Conservation (phyloP, 768 basidiomycete genomes). For the Suillus fuscotomentosus region DNA sequence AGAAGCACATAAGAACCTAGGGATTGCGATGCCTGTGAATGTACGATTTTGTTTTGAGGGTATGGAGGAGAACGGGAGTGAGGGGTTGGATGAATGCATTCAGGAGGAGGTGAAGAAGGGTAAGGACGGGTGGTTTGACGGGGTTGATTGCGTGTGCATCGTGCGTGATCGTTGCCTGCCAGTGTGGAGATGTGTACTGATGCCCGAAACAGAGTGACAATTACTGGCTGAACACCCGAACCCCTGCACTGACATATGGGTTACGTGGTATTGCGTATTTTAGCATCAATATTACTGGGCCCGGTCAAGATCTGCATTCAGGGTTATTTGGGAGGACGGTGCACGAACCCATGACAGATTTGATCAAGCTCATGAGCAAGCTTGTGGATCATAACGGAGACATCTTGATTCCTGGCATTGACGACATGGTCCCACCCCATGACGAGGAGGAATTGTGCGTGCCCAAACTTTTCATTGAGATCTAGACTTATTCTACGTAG, state of each 20-base stretch:
- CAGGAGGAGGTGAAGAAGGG: constrained; percentile 66
- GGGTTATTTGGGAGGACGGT: constrained; percentile 82
- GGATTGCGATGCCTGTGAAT: constrained; percentile 81
- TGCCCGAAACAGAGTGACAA: constrained; percentile 68
- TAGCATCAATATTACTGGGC: constrained; percentile 79
- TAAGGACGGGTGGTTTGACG: constrained; percentile 72
- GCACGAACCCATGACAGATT: constrained; percentile 93
- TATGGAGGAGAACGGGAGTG: constrained; percentile 95
- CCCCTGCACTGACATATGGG: constrained; percentile 56
- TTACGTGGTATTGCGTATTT: constrained; percentile 88
- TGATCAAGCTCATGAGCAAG: constrained; percentile 78
- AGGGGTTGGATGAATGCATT: constrained; percentile 88
- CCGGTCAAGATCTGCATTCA: constrained; percentile 86
- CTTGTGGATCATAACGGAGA: constrained; percentile 78
- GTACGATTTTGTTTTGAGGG: constrained; percentile 92
- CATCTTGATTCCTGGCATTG: constrained; percentile 87
- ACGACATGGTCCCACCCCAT: constrained; percentile 76
- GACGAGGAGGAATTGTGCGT: constrained; percentile 69
- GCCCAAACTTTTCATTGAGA: background rate
- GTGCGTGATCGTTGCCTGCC: constrained; percentile 38
- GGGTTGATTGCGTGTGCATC: constrained; percentile 92
- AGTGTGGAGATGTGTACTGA: background rate
- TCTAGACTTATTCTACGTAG: constrained; percentile 31
- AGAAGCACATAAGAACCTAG: constrained; percentile 72
- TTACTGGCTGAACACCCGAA: constrained; percentile 65